Evolutionary conservation across 768 basidiomycete genomes (phyloP).

Genomic region (Leccinum ochraceum): DNA sequence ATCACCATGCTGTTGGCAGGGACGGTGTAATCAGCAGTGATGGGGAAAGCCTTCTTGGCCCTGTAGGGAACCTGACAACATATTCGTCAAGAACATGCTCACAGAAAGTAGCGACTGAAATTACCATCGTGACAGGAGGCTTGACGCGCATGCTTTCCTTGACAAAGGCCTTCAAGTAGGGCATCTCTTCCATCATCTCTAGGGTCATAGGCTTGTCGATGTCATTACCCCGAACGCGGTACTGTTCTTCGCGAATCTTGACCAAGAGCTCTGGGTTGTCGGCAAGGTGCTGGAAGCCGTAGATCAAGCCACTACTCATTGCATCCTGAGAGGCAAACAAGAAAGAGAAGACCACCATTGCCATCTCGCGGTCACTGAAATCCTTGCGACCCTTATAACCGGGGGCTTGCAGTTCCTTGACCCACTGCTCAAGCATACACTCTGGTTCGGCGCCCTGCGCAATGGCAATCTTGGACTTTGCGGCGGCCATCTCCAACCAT

Average conservation of each 20-base stretch:
- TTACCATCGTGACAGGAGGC: slow-evolving; percentile 96
- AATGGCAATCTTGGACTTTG: slow-evolving; percentile 79
- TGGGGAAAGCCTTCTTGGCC: slow-evolving; percentile 87
- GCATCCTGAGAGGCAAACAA: slow-evolving; percentile 97
- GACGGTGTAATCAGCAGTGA: slow-evolving; percentile 88
- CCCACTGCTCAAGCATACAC: slow-evolving; percentile 95
- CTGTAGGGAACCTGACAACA: slow-evolving; percentile 84
- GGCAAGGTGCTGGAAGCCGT: slow-evolving; percentile 93
- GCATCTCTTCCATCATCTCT: slow-evolving; percentile 90
- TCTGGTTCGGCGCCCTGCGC: slow-evolving; percentile 75
- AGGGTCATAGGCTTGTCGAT: slow-evolving; percentile 75
- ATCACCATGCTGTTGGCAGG: slow-evolving; percentile 93
- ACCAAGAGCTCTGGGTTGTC: slow-evolving; percentile 87
- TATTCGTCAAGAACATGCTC: slow-evolving; percentile 12
- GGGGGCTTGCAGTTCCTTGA: slow-evolving; percentile 66
- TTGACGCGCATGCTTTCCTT: slow-evolving; percentile 91
- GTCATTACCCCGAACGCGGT: slow-evolving; percentile 77
- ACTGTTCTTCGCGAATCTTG: slow-evolving; percentile 91
- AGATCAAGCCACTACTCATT: slow-evolving; percentile 96
- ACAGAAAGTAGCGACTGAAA: slow-evolving; percentile 4
- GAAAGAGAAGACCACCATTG: slow-evolving; percentile 96
- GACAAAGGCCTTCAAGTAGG: slow-evolving; percentile 88
- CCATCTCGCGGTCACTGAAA: slow-evolving; percentile 94
- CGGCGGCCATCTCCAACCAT: slow-evolving; percentile 79
- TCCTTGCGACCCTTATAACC: slow-evolving; percentile 75